Evolutionary conservation across 1,284 basidiomycete species (phyloP), one percentile per base, ranked within the genome.

Genomic region (Cryptococcus jaspeensis): DNA sequence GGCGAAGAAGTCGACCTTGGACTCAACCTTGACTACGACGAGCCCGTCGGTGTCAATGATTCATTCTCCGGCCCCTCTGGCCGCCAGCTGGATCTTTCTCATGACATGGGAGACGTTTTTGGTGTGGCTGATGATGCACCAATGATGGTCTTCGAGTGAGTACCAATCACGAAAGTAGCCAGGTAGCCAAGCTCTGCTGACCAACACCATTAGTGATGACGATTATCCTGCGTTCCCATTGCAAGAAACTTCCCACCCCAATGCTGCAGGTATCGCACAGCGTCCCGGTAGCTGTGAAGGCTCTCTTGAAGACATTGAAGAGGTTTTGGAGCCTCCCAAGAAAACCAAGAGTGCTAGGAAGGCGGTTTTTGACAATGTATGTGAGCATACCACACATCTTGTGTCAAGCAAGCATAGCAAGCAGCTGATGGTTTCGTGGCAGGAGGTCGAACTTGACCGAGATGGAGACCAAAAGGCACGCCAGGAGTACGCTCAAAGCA

Each of bases 61-160:
- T 60, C 57, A 47, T 62, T 64, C 40, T 64, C 62, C 22, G 62
- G 38, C 7, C 62, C 64, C 1, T 55, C 49, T 11, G 60, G 64
- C 5, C 42, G 60, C 22, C 60, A 44, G 11, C 42, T 60, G 23
- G 60, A 62, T 15, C 36, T 62, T 39, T 55, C 58, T 5, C 23
- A 32, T 5, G 28, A 32, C 9, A 32, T 32, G 9, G 28, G 28
- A 4, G 28, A 32, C 5, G 28, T 9, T 9, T 32, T 32, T 9
- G 28, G 5, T 32, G 9, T 32, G 28, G 28, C 9, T 32, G 9
- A 32, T 32, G 28, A 9, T 9, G 9, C 28, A 32, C 28, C 28
- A 32, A 32, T 32, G 28, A 32, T 32, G 28, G 28, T 32, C 9
- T 32, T 32, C 9, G 28, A 32, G 28, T 32, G 4, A 32, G 28